phyloP scores from a whole-genome alignment of 2,329 filamentous ascomycete species.

The Colletotrichum aenigma region DNA sequence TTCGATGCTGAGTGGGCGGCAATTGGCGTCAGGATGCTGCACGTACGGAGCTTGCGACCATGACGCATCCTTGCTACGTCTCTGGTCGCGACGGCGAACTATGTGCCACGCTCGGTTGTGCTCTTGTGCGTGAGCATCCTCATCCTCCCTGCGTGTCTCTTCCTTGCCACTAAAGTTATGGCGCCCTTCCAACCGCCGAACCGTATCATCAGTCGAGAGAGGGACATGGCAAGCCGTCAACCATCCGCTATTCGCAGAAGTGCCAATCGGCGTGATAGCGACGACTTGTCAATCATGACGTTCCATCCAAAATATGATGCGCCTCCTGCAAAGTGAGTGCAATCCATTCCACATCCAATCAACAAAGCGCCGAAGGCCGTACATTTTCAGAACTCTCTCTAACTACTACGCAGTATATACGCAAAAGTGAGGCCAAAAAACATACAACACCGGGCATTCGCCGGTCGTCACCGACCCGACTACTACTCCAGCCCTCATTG shows the following conservation, averaged over 20 bases:
- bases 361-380: neutral
- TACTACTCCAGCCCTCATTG: neutral
- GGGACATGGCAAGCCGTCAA: neutral
- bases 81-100: neutral
- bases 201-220: neutral
- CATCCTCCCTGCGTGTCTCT: too few relatives aligned
- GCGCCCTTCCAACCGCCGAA: neutral
- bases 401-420: neutral
- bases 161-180: neutral
- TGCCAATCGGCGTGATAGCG: neutral
- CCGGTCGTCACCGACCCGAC: neutral
- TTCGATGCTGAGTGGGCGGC: neutral
- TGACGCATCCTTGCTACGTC: neutral
- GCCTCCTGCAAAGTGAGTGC: neutral
- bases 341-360: neutral
- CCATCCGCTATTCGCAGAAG: neutral
- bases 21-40: neutral
- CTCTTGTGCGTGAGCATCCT: neutral
- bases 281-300: neutral
- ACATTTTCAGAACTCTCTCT: neutral
- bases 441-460: neutral
- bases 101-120: neutral
- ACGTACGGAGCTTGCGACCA: neutral
- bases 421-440: neutral
- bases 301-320: neutral